Base-by-base conservation (phyloP, 352 stramenopile genomes). In the Phytophthora hibernalis region DNA sequence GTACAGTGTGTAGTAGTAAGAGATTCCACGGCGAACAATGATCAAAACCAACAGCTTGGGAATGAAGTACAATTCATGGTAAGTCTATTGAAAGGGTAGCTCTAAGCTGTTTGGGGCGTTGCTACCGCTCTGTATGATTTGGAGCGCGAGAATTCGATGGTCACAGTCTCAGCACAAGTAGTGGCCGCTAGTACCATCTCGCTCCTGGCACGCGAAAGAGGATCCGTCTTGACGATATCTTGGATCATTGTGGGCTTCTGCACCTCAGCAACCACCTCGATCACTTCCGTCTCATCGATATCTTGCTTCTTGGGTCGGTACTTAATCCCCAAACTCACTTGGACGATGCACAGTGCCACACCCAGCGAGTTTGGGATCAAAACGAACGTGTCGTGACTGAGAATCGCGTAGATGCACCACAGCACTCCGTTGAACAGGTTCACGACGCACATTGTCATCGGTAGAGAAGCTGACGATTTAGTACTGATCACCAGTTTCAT, bases 351-450 rank as follows among this genome's bases (percentile, higher is more conserved):
- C 50, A 77, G 57, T 15, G 50, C 28, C 30, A 70, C 68, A 31
- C 78, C 79, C 21, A 82, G 54, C 6, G 76, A 65, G 18, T 76
- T 83, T 6, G 77, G 77, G 16, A 61, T 62, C 1, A 86, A 54
- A 2, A 88, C 66, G 35, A 84, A 79, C 52, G 68, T 66, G 49
- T 88, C 75, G 61, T 74, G 21, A 11, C 64, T 59, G 15, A 88
- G 72, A 7, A 77, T 54, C 10, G 76, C 69, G 54, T 88, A 85
- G 16, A 74, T 51, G n/a, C 70, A 66, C 77, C 79, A 88, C 3
- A 82, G 58, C 10, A 56, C 30, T 47, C 82, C 78, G 63, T 79
- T 85, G 56, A 74, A 57, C n/a, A 80, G 58, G 9, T 74, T 75
- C 3, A 85, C 67, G 5, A 73, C 44, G 22, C 76, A 72, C 77